Percentiles rank a stretch among this genome's conserved stretches.
These are phyloP conservation scores for Castanea sativa DNA, from an alignment of 306 rosid genomes.

Conservation along the genomic window DNA sequence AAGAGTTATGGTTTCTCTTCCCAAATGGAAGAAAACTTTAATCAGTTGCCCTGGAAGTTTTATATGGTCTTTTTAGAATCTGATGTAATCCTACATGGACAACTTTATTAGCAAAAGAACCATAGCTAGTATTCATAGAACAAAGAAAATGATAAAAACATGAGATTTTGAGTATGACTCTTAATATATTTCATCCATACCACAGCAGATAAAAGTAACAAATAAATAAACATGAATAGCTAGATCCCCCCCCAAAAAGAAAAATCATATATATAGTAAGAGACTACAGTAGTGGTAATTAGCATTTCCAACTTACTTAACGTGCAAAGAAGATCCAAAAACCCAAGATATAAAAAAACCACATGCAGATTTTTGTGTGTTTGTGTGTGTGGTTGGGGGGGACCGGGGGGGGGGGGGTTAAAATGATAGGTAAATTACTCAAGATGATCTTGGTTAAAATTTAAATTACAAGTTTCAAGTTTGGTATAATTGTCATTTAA, in stretches of 20 bases:
- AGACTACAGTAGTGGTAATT: neutral
- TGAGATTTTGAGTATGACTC: conserved; percentile 42
- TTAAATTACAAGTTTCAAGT: no score
- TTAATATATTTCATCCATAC: conserved; percentile 23
- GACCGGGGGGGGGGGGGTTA: neutral
- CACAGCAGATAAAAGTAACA: conserved; percentile 15
- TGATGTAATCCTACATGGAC: conserved; percentile 22
- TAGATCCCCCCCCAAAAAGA: neutral
- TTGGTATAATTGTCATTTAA: no score
- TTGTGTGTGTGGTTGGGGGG: neutral
- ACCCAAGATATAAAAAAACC: neutral
- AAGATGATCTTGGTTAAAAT: neutral
- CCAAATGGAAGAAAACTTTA: neutral
- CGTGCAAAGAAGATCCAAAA: conserved; percentile 1
- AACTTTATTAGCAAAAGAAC: conserved; percentile 32
- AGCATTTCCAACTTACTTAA: neutral
- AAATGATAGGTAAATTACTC: neutral
- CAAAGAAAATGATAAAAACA: conserved; percentile 26
- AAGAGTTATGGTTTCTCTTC: neutral
- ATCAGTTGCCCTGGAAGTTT: conserved; percentile 16
- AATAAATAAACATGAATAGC: conserved; percentile 1
- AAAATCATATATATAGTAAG: neutral
- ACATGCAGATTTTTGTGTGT: neutral
- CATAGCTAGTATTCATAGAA: conserved; percentile 35
- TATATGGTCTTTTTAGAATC: conserved; percentile 21